Conservation (phyloP, 2,329 filamentous ascomycete species). For the Diaporthe longicolla region DNA sequence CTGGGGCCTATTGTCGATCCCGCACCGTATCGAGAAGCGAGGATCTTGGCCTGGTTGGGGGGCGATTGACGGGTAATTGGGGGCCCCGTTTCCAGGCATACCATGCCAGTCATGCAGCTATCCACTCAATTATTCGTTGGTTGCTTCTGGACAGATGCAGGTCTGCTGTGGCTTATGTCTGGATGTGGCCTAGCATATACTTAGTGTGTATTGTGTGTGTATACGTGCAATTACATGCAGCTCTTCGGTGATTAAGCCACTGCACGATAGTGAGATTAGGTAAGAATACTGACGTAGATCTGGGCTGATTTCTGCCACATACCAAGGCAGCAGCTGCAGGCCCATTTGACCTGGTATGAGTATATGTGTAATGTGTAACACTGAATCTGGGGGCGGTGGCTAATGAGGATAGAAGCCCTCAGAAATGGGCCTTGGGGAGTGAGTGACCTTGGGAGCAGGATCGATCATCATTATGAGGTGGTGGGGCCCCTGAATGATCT, state of each 20-base stretch:
- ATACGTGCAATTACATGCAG: neutral
- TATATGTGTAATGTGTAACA: neutral
- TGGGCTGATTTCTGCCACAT: conserved; percentile 8
- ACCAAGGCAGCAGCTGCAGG: neutral
- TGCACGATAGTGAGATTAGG: neutral
- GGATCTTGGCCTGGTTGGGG: conserved; percentile 5
- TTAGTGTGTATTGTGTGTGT: no score
- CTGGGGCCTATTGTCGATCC: conserved; percentile 5
- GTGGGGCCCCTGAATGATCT: conserved; percentile 18
- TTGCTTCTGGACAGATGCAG: conserved; percentile 29
- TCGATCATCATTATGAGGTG: conserved; percentile 9
- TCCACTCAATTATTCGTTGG: conserved; percentile 12
- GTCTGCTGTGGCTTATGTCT: conserved; percentile 4
- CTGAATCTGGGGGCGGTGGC: neutral
- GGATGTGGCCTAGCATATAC: neutral
- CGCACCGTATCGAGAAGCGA: conserved; percentile 11
- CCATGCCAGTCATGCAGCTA: conserved; percentile 22
- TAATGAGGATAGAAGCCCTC: neutral
- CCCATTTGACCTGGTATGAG: neutral
- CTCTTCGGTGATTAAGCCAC: neutral
- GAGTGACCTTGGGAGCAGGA: neutral
- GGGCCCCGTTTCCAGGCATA: conserved; percentile 12
- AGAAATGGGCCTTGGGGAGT: neutral
- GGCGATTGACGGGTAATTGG: conserved; percentile 8
- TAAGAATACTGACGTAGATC: neutral